Percentiles rank a stretch among this genome's conserved stretches.
These are phyloP conservation scores for Escallonia rubra DNA, from an alignment of 129 eudicot genomes.

Conservation along the genomic window DNA sequence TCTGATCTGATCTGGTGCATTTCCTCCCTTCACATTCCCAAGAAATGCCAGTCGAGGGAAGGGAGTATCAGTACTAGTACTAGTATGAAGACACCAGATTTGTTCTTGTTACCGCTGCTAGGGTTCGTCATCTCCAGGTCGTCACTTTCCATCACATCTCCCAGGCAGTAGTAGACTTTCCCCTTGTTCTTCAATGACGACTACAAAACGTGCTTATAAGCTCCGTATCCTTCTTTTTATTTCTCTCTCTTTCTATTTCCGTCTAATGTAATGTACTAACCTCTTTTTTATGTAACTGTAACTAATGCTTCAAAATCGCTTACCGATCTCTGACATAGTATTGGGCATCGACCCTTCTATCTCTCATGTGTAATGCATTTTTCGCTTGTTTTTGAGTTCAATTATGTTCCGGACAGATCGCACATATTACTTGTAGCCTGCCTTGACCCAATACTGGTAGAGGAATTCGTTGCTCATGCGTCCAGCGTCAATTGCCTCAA, in stretches of 20 bases:
- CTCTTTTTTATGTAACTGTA: not conserved
- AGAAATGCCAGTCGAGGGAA: too few species aligned
- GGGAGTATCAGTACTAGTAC: too few species aligned
- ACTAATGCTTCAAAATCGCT: not conserved
- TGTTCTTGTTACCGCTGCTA: not conserved
- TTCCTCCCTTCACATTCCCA: too few species aligned
- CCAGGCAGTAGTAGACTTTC: too few species aligned
- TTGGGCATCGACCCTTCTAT: too few species aligned
- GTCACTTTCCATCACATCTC: not conserved
- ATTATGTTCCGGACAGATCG: not conserved
- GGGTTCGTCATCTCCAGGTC: not conserved
- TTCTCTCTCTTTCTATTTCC: not conserved
- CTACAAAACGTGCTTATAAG: constrained; percentile 95
- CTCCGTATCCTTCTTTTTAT: constrained; percentile 83
- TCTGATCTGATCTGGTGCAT: too few species aligned
- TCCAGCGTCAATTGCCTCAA: constrained; percentile 85
- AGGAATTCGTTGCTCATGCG: constrained; percentile 99
- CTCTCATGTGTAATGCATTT: not conserved
- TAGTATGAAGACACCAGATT: not conserved
- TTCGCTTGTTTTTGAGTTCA: not conserved
- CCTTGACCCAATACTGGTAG: constrained; percentile 41
- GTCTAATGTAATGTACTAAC: not conserved
- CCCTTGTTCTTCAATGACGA: constrained; percentile 29
- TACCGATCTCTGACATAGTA: not conserved
- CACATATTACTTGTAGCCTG: constrained; percentile 1